These are phyloP conservation scores for Globisporangium emineosum DNA, from an alignment of 352 stramenopile species.

Conservation along the genomic window DNA sequence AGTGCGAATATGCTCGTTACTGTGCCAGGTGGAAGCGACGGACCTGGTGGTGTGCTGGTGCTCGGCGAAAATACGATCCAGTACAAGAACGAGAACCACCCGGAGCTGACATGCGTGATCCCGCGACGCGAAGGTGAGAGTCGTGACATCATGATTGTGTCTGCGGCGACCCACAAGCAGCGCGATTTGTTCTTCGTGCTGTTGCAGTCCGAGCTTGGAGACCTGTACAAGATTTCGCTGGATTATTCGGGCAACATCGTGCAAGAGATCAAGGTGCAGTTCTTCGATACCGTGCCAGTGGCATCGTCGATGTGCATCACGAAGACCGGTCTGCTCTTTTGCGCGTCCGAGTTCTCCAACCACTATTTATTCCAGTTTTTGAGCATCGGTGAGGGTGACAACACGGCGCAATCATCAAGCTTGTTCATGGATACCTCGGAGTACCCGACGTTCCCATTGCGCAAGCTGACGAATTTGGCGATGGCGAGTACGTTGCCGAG, in stretches of 20 bases:
- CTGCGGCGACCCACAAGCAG: conserved; percentile 92
- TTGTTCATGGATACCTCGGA: conserved; percentile 65
- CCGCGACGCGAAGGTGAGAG: conserved; percentile 71
- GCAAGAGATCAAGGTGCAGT: conserved; percentile 89
- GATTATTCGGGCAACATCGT: conserved; percentile 80
- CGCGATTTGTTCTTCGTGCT: conserved; percentile 97
- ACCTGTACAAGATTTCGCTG: conserved; percentile 98
- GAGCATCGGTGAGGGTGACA: conserved; percentile 92
- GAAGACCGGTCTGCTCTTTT: conserved; percentile 96
- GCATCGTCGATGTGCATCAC: conserved; percentile 96
- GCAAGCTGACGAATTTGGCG: conserved; percentile 88
- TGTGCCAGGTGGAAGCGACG: conserved; percentile 78
- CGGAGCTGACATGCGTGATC: conserved; percentile 69
- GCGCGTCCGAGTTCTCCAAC: conserved; percentile 96
- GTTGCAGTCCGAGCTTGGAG: conserved; percentile 96
- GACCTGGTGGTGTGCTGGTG: conserved; percentile 94
- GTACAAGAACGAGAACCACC: conserved; percentile 96
- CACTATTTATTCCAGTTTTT: conserved; percentile 98
- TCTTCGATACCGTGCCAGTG: conserved; percentile 96
- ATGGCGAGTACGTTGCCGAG: conserved; percentile 80
- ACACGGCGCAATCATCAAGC: conserved; percentile 71
- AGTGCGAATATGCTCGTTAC: conserved; percentile 95
- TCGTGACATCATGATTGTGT: conserved; percentile 92
- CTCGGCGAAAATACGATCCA: conserved; percentile 95
- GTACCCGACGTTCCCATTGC: conserved; percentile 64